Evolutionary conservation across 495 filamentous ascomycete species (phyloP), one percentile per base, ranked within the genome.

Genomic region (Xylaria sp.): DNA sequence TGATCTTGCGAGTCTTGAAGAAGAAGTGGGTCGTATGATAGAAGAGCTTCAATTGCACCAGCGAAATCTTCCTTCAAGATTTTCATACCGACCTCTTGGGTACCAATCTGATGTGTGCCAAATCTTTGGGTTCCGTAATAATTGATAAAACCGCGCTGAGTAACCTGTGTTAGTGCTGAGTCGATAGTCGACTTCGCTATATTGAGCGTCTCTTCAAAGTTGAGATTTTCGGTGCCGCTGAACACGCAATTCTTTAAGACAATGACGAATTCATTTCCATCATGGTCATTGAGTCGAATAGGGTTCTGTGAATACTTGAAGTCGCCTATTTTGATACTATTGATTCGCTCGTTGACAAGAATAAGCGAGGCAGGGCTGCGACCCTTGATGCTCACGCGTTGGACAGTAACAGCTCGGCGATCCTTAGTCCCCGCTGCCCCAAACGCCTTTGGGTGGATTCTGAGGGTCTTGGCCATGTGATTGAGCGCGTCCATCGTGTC

Each of bases 111-210:
- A 79, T 94, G 95, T 4, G 93, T 92, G 31, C 96, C 96, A 74
- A 99, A 99, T 15, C 96, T 90, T 81, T 99, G 96, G 3, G 98
- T 88, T 17, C 96, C 96, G 71, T 92, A 99, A 83, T 98, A 98
- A 79, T 99, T 98, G 79, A 98, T 89, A 81, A 97, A 99, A 0
- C 96, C 96, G 17, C 88, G 82, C 55, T 87, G 76, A 15, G 80
- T 81, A 6, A 98, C 84, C 50, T 91, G 79, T 7, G 86, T 81
- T 15, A 88, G 69, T 1, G 81, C 83, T 15, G 78, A 76, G 52
- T 82, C 75, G 9, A 87, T 71, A 3, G 79, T 78, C 19, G 77
- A 65, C 41, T 80, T 80, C 1, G 78, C 72, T 65, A 79, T 78
- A 31, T 71, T 75, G n/a, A 82, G 78, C 62, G 76, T 81, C 33